Evolutionary conservation across 2,329 filamentous ascomycete genomes (phyloP).

Genomic region (Fusarium virguliforme): DNA sequence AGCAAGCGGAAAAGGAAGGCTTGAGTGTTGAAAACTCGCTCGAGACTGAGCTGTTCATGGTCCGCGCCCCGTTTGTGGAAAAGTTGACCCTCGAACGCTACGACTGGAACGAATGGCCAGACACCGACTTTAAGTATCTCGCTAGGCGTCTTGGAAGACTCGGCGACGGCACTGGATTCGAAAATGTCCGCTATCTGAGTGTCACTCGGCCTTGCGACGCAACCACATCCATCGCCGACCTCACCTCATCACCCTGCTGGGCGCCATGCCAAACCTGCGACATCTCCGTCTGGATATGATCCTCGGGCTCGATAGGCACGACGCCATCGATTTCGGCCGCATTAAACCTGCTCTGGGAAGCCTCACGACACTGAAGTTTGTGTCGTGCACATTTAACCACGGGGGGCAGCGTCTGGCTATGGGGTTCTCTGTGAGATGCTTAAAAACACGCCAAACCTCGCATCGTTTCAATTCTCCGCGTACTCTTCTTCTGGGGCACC

Average conservation of each 20-base stretch:
- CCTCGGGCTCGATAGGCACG: not conserved
- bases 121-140: not conserved
- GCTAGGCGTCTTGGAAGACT: not conserved
- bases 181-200: not conserved
- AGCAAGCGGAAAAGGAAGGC: not conserved
- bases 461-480: not conserved
- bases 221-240: not conserved
- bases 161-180: not conserved
- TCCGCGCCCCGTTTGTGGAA: not conserved
- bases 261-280: not conserved
- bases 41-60: not conserved
- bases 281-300: not conserved
- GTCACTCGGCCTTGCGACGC: not conserved
- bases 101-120: not conserved
- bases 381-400: not conserved
- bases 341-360: not conserved
- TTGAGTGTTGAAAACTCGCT: not conserved
- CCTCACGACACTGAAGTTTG: not conserved
- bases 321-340: not conserved
- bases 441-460: not conserved
- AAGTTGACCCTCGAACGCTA: not conserved
- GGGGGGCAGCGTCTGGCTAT: not conserved
- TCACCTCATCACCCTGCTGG: not conserved
- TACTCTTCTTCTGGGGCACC: not conserved
- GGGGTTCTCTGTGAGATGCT: not conserved